These are phyloP conservation scores for Lepidium didymum DNA, from an alignment of 345 rosid species.

Conservation along the genomic window DNA sequence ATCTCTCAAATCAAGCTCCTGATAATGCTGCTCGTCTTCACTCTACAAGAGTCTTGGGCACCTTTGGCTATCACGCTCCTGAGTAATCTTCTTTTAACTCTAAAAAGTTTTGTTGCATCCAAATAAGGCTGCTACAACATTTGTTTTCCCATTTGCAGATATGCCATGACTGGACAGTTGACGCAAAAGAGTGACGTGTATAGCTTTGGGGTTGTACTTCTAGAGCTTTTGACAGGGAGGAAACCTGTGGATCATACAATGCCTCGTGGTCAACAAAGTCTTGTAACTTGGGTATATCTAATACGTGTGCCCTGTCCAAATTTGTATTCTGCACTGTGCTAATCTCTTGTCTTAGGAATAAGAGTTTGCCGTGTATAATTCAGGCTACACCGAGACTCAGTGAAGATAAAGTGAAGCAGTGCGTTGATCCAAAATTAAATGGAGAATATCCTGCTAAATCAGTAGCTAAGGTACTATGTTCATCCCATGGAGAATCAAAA, in stretches of 20 bases:
- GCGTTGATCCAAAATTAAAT: slow-evolving; percentile 94
- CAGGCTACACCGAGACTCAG: slow-evolving; percentile 99
- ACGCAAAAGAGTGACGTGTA: slow-evolving; percentile 33
- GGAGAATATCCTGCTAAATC: slow-evolving; percentile 92
- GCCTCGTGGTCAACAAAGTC: slow-evolving; percentile 34
- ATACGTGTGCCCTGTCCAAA: neutral
- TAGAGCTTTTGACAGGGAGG: slow-evolving; percentile 33
- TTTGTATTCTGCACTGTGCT: neutral
- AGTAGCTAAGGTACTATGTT: slow-evolving; percentile 67
- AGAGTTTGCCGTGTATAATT: neutral
- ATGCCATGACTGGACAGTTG: slow-evolving; percentile 35
- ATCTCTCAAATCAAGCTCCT: slow-evolving; percentile 96
- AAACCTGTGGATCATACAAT: slow-evolving; percentile 33
- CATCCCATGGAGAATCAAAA: neutral
- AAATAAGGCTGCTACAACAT: neutral
- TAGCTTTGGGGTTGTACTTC: slow-evolving; percentile 32
- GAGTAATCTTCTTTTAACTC: slow-evolving; percentile 49
- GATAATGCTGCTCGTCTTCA: slow-evolving; percentile 99
- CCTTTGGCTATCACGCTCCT: slow-evolving; percentile 99
- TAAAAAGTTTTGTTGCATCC: neutral
- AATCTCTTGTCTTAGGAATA: neutral
- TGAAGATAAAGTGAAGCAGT: slow-evolving; percentile 95
- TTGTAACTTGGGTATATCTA: slow-evolving; percentile 29
- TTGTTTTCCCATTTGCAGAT: slow-evolving; percentile 11
- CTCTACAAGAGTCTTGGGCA: slow-evolving; percentile 96